Base-by-base conservation (phyloP, 2,329 filamentous ascomycete species). In the Apiospora sp. region DNA sequence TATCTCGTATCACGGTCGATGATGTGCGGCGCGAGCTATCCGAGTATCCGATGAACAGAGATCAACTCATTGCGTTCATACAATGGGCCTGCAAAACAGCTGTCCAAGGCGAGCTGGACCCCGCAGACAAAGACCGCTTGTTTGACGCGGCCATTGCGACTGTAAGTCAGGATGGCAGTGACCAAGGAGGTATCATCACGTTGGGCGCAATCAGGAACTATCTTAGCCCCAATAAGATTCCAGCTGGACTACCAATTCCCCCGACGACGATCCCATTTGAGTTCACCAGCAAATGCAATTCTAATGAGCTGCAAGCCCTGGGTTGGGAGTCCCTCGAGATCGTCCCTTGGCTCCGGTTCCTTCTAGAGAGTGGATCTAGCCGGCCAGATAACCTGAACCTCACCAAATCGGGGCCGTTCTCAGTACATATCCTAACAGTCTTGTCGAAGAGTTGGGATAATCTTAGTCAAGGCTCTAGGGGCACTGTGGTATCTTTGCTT, bases 391-490 rank as follows among this genome's bases (percentile, higher is more conserved):
- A 92, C 1, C 89, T 94, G 76, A 92, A 93, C 80, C 84, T 98
- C 10, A 93, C 92, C 0, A 88, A 87, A 71, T 93, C 91, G 0
- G 83, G 93, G 30, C 88, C 90, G 24, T 97, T 98, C 79, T 91
- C 96, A 10, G 87, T 90, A 0, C 92, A 94, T 75, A 88, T 98
- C 13, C 87, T 99, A 44, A 90, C 90, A 1, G 89, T 98, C 0
- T 79, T 98, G 27, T 97, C 96, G 1, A 98, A 96, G 80, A 92
- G 93, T 75, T 99, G 95, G 94, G 96, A 98, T 68, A 89, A 88
- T n/a, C 83, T 97, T 22, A 92, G 90, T 74, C 85, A 86, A 64
- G 85, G 85, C 3, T 91, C 92, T 2, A 96, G 92, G 80, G 86
- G 88, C 24, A 89, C 88, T 0, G 86, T 97, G 4, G 84, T 89